A percentile compares a stretch with the other conserved stretches of the same genome.
Evolutionary conservation across 192 early-diverging fungal species (phyloP).

Genomic region (Geranomyces variabilis): DNA sequence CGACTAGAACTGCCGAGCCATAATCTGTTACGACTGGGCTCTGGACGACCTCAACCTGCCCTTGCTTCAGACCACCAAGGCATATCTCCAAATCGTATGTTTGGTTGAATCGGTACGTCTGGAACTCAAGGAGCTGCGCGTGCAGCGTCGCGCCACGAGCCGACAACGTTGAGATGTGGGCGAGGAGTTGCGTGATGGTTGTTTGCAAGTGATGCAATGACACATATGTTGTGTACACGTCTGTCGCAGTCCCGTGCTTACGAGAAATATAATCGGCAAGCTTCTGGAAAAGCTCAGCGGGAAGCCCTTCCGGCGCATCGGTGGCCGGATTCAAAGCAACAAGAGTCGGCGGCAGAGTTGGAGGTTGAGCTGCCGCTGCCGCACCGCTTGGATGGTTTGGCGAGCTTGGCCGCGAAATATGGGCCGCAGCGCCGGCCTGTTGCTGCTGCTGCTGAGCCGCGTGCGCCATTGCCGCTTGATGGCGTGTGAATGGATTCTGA

Average conservation of each 20-base stretch:
- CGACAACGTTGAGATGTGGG: background rate
- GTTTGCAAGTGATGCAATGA: slow-evolving; percentile 36
- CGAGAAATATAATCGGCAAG: slow-evolving; percentile 49
- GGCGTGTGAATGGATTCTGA: slow-evolving; percentile 34
- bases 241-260: slow-evolving; percentile 49
- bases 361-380: background rate
- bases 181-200: slow-evolving; percentile 24
- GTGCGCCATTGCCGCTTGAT: slow-evolving; percentile 3
- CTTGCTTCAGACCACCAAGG: slow-evolving; percentile 63
- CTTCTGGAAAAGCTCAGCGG: slow-evolving; percentile 50
- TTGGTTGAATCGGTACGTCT: slow-evolving; percentile 47
- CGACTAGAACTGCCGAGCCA: slow-evolving; percentile 53
- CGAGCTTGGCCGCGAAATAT: background rate
- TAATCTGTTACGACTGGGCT: slow-evolving; percentile 66
- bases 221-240: slow-evolving; percentile 36
- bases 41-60: slow-evolving; percentile 65
- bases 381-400: background rate
- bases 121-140: slow-evolving; percentile 2
- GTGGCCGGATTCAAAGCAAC: slow-evolving; percentile 3
- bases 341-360: slow-evolving; percentile 15
- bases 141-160: background rate
- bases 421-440: slow-evolving; percentile 1
- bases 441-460: slow-evolving; percentile 4
- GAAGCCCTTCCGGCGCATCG: slow-evolving; percentile 55
- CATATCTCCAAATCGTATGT: slow-evolving; percentile 57